Evolutionary conservation across 108 stramenopile genomes (phyloP).

Genomic region (Craspedostauros australis): DNA sequence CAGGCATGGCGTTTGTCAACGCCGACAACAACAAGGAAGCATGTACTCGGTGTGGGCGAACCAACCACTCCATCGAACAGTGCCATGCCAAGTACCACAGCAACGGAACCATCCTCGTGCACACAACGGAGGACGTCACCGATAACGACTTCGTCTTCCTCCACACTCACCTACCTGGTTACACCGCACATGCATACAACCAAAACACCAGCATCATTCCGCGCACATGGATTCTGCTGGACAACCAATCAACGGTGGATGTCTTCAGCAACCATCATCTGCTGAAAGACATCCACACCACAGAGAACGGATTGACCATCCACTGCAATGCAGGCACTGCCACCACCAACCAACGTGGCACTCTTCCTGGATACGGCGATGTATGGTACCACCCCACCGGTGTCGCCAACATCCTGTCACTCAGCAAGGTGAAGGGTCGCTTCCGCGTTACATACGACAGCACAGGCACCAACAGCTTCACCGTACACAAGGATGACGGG

Average conservation of each 20-base stretch:
- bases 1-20: no score
- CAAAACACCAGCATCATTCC: no score
- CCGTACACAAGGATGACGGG: constrained; percentile 8
- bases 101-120: no score
- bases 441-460: constrained; percentile 14
- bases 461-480: constrained; percentile 3
- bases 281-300: constrained; percentile 23
- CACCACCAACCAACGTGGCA: constrained; percentile 10
- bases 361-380: constrained; percentile 19
- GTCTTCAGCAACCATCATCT: constrained; percentile 22
- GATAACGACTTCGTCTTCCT: no score
- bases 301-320: constrained; percentile 1
- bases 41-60: no score
- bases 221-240: constrained; percentile 35
- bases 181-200: no score
- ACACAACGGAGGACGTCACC: no score
- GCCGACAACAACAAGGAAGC: no score
- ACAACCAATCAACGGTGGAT: constrained; percentile 32
- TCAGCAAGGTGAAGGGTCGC: not conserved
- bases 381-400: constrained; percentile 19
- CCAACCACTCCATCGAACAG: no score
- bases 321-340: constrained; percentile 24
- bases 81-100: no score
- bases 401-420: constrained; percentile 27
- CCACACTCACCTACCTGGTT: no score